These are phyloP conservation scores for Beta lomatogona DNA, from an alignment of 179 eudicot species.

Conservation along the genomic window DNA sequence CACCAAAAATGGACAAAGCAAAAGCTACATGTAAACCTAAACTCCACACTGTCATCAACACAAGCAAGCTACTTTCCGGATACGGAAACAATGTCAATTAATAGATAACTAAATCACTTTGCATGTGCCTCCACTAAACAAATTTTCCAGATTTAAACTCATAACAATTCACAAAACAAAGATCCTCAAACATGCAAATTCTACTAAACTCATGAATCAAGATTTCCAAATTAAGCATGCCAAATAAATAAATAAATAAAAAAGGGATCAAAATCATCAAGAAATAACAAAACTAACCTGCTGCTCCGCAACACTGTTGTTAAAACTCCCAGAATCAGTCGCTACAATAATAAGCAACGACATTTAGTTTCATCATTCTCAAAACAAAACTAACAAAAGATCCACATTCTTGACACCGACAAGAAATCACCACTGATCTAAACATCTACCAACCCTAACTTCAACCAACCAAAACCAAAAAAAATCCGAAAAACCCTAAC, in stretches of 20 bases:
- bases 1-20: neutral
- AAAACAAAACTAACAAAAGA: neutral
- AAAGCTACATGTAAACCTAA: neutral
- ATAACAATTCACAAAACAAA: neutral
- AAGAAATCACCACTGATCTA: neutral
- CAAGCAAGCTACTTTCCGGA: neutral
- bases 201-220: neutral
- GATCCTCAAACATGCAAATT: neutral
- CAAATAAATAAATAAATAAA: no score
- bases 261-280: neutral
- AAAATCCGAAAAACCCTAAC: conserved; percentile 1
- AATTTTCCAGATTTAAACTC: neutral
- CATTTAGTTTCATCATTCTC: neutral
- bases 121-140: neutral
- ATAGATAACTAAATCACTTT: neutral
- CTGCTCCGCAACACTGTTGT: conserved; percentile 88
- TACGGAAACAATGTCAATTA: neutral
- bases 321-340: conserved; percentile 84
- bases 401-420: conserved; percentile 22
- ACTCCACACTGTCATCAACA: neutral
- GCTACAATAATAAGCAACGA: conserved; percentile 45
- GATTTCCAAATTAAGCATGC: neutral
- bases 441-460: neutral
- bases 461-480: neutral
- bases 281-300: conserved; percentile 59